These are phyloP conservation scores for Xylariaceae sp. DNA, from an alignment of 2,329 filamentous ascomycete species.

Conservation along the genomic window DNA sequence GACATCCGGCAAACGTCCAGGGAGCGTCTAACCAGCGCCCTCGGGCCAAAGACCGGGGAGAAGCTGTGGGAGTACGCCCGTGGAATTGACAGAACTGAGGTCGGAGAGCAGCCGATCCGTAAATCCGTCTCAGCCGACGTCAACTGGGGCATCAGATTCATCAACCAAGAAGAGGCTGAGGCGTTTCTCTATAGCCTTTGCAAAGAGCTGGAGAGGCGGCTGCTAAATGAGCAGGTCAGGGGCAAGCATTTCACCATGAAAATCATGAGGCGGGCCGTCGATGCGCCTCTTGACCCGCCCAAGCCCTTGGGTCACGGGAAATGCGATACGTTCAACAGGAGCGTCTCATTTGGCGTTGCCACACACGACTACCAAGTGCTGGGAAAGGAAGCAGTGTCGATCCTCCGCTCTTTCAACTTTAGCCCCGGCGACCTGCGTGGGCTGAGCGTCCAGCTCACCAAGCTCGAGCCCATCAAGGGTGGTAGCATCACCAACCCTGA, in stretches of 20 bases:
- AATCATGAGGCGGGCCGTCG: slow-evolving; percentile 79
- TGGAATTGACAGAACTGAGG: slow-evolving; percentile 79
- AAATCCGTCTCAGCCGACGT: slow-evolving; percentile 97
- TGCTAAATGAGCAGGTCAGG: slow-evolving; percentile 78
- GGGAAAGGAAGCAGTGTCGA: slow-evolving; percentile 76
- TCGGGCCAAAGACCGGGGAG: slow-evolving; percentile 90
- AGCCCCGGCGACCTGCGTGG: slow-evolving; percentile 90
- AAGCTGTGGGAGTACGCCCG: slow-evolving; percentile 86
- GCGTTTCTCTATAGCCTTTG: slow-evolving; percentile 84
- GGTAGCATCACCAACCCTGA: slow-evolving; percentile 51
- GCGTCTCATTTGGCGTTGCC: slow-evolving; percentile 71
- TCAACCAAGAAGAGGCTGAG: slow-evolving; percentile 86
- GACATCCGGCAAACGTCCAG: slow-evolving; percentile 74
- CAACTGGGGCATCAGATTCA: slow-evolving; percentile 96
- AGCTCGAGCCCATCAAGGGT: slow-evolving; percentile 72
- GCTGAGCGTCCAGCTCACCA: slow-evolving; percentile 88
- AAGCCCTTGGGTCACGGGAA: slow-evolving; percentile 95
- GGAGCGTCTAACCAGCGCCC: slow-evolving; percentile 64
- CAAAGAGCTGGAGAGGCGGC: slow-evolving; percentile 73
- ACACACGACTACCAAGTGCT: slow-evolving; percentile 70
- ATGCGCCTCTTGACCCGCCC: slow-evolving; percentile 83
- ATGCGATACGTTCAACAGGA: slow-evolving; percentile 93
- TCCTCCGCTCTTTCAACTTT: slow-evolving; percentile 75
- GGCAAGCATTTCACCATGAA: slow-evolving; percentile 89
- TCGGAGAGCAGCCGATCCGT: slow-evolving; percentile 76